Evolutionary conservation across 2,329 filamentous ascomycete species (phyloP).

Genomic region (Xylariaceae sp.): DNA sequence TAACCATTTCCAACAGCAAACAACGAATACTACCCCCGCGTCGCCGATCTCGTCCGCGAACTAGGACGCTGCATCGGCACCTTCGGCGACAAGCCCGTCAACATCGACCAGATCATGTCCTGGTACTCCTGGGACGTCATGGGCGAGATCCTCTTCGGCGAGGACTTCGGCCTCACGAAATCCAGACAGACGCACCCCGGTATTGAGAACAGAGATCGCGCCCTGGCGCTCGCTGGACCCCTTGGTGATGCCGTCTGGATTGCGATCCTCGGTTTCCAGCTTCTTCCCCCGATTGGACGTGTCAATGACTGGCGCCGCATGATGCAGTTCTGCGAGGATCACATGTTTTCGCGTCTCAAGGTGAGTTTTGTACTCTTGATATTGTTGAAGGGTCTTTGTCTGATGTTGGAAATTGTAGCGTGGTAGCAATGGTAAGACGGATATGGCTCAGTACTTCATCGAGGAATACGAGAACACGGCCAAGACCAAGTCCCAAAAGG

Average conservation of each 20-base stretch:
- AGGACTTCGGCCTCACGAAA: constrained; percentile 17
- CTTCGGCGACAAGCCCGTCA: constrained; percentile 7
- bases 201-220: constrained; percentile 17
- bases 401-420: constrained; percentile 5
- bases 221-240: constrained; percentile 18
- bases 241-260: constrained; percentile 20
- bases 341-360: constrained; percentile 13
- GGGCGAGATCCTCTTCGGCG: constrained; percentile 20
- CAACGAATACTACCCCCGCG: constrained; percentile 20
- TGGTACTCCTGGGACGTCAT: constrained; percentile 22
- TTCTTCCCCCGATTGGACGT: constrained; percentile 13
- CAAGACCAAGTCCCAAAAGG: constrained; percentile 7
- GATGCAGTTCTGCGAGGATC: constrained; percentile 20
- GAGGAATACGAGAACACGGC: constrained; percentile 17
- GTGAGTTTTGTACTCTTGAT: constrained; percentile 5
- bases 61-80: constrained; percentile 14
- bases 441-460: constrained; percentile 20
- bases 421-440: constrained; percentile 14
- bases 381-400: background rate
- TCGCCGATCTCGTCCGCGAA: constrained; percentile 9
- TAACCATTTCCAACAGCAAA: constrained; percentile 12
- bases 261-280: constrained; percentile 18
- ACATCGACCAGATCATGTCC: constrained; percentile 20
- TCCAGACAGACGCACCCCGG: constrained; percentile 12
- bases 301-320: constrained; percentile 20